Conservation (phyloP, 192 early-diverging fungal genomes). For the Coemansia sp. region DNA sequence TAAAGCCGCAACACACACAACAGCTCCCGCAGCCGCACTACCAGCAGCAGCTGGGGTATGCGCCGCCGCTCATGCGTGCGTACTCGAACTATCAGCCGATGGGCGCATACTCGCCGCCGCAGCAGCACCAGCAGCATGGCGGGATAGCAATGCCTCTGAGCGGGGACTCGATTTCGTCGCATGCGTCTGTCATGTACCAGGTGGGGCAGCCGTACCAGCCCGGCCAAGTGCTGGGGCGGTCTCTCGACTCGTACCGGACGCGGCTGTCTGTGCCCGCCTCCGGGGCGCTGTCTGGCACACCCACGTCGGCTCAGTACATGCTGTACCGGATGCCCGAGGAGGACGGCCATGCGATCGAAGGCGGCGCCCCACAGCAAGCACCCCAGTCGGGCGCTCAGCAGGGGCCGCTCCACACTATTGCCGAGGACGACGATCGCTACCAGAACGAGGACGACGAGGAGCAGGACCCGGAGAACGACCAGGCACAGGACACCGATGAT, state of each 20-base stretch:
- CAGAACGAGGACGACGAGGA: conserved; percentile 13
- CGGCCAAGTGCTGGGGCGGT: conserved; percentile 46
- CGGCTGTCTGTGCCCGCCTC: conserved; percentile 15
- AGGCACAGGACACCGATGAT: conserved; percentile 3
- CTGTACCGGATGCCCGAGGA: conserved; percentile 53
- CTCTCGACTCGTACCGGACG: conserved; percentile 42
- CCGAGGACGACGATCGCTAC: conserved; percentile 34
- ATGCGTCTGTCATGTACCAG: conserved; percentile 34
- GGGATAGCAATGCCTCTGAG: conserved; percentile 20
- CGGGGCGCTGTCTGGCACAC: not conserved
- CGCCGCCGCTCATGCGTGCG: conserved; percentile 31
- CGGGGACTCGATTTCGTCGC: conserved; percentile 21
- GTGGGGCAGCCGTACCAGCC: conserved; percentile 53
- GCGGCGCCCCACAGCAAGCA: conserved; percentile 23
- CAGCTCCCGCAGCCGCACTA: conserved; percentile 11
- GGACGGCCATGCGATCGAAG: conserved; percentile 26
- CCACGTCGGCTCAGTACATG: conserved; percentile 38
- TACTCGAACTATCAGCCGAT: conserved; percentile 35
- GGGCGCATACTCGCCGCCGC: conserved; percentile 17
- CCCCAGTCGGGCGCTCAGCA: conserved; percentile 9
- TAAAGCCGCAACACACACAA: conserved; percentile 24
- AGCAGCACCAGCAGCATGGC: conserved; percentile 11
- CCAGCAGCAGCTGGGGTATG: conserved; percentile 31
- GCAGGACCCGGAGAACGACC: conserved; percentile 6
- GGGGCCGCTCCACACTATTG: conserved; percentile 37